Evolutionary conservation across 2,329 filamentous ascomycete genomes (phyloP).

Genomic region (Amylocarpus encephaloides): DNA sequence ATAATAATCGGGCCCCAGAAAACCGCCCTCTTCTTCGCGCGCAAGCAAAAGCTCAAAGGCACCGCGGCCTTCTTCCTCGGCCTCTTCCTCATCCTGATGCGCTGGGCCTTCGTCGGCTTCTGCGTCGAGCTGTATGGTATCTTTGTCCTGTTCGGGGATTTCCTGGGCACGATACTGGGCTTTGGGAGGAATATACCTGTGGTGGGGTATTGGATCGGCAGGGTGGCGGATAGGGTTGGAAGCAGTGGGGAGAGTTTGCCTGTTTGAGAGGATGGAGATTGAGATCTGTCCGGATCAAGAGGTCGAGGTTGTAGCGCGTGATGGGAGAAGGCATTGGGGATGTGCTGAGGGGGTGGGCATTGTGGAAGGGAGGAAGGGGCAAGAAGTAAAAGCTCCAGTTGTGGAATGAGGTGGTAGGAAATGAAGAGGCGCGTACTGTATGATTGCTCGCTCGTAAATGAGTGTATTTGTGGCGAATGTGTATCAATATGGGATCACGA

Average conservation of each 20-base stretch:
- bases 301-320: no score
- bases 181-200: constrained; percentile 82
- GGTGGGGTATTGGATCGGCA: constrained; percentile 78
- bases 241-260: constrained; percentile 72
- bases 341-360: no score
- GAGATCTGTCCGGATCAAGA: no score
- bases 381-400: no score
- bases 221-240: constrained; percentile 63
- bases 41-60: constrained; percentile 86
- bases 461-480: background rate
- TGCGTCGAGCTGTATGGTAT: constrained; percentile 88
- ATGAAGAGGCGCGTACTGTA: background rate
- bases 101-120: constrained; percentile 91
- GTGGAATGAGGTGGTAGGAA: no score
- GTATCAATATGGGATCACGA: background rate
- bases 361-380: no score
- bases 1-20: constrained; percentile 92
- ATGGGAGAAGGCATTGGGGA: no score
- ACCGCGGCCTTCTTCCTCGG: constrained; percentile 82
- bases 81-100: constrained; percentile 75
- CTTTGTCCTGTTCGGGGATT: constrained; percentile 89
- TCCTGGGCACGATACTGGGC: constrained; percentile 83
- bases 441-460: background rate
- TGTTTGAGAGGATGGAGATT: constrained; percentile 44
- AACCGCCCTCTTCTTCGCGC: constrained; percentile 89